Conservation (phyloP, 345 rosid species). For the Arabidopsis arenosa region DNA sequence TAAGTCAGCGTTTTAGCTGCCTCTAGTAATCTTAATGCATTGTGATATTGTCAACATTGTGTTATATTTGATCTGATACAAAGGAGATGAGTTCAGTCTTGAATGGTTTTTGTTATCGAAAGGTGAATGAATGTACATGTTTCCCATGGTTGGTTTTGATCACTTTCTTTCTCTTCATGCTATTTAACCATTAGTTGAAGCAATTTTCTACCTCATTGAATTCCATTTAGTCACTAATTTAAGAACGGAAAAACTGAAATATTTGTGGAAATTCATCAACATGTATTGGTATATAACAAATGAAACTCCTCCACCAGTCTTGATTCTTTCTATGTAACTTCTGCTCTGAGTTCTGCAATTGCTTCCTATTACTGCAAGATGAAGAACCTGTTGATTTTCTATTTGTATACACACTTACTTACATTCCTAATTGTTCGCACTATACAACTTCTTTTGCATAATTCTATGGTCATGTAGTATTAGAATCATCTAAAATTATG, state of each 20-base stretch:
- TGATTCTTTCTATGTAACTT: constrained; percentile 16
- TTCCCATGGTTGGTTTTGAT: constrained; percentile 6
- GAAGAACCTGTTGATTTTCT: constrained; percentile 5
- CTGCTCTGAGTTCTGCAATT: constrained; percentile 13
- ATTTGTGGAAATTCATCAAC: not conserved
- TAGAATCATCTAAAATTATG: not conserved
- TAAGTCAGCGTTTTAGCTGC: constrained; percentile 2
- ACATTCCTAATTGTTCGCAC: not conserved
- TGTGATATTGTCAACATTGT: not conserved
- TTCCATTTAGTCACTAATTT: not conserved
- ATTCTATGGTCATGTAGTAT: not conserved
- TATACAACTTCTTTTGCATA: constrained; percentile 13
- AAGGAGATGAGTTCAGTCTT: not conserved
- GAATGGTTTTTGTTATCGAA: not conserved
- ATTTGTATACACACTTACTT: not conserved
- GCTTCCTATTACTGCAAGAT: not conserved
- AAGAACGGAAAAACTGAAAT: too few relatives aligned
- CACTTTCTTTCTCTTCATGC: constrained; percentile 12
- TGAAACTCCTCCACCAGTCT: not conserved
- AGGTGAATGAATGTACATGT: constrained; percentile 3
- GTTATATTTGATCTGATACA: not conserved
- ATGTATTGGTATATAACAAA: not conserved
- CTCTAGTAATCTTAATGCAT: constrained; percentile 1
- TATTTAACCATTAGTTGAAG: constrained; percentile 7
- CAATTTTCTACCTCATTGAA: not conserved